These are phyloP conservation scores for Quercus ilex DNA, from an alignment of 306 rosid genomes.

Conservation along the genomic window DNA sequence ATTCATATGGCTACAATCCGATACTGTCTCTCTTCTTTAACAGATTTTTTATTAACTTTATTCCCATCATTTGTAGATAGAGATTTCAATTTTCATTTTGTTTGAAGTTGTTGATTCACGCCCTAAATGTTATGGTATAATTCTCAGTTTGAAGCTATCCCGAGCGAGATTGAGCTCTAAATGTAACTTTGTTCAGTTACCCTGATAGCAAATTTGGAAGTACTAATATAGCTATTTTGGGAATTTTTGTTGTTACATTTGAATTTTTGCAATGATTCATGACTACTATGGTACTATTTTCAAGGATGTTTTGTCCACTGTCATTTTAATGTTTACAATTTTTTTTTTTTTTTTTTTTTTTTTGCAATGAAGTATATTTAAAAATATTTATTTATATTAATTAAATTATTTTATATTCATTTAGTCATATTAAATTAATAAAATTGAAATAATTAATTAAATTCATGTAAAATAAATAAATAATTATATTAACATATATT, in stretches of 20 bases:
- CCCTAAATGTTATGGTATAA: not conserved
- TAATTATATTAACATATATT: no score
- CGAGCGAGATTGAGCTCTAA: not conserved
- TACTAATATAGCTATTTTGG: not conserved
- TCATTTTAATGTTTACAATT: no score
- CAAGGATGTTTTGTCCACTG: not conserved
- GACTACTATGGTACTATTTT: not conserved
- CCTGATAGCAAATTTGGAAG: not conserved
- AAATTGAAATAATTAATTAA: no score
- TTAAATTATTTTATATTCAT: no score
- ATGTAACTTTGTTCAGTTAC: not conserved
- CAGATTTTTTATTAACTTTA: not conserved
- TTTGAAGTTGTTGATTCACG: not conserved
- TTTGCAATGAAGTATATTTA: no score
- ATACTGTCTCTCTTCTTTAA: slow-evolving; percentile 25
- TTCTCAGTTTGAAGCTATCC: no score
- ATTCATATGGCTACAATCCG: slow-evolving; percentile 49
- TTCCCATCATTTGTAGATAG: not conserved
- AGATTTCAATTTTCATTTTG: not conserved
- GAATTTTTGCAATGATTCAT: not conserved
- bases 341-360: no score
- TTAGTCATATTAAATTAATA: no score
- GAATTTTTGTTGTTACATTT: not conserved
- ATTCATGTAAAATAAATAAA: no score
- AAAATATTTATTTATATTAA: no score